Conservation (phyloP, 1,284 basidiomycete genomes). For the Ustilago sp. region DNA sequence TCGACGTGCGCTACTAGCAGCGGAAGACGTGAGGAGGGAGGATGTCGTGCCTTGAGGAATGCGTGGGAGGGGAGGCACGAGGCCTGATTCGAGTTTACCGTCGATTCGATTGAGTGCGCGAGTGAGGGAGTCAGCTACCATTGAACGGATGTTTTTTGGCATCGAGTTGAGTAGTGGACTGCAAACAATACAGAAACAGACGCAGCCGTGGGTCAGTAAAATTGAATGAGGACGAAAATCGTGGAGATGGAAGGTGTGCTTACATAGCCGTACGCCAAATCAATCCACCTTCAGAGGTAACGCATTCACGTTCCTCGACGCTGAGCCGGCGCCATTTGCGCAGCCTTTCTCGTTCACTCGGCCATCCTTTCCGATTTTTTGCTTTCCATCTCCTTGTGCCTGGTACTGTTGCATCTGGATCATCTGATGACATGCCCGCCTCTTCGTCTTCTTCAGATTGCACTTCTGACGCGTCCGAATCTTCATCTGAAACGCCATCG, state of each 20-base stretch:
- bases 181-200: background rate
- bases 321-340: conserved; percentile 49
- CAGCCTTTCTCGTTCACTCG: conserved; percentile 31
- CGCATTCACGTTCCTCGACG: conserved; percentile 46
- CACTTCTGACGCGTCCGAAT: conserved; percentile 21
- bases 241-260: background rate
- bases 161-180: conserved; percentile 43
- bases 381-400: background rate
- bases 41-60: conserved; percentile 18
- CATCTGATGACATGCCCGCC: conserved; percentile 17
- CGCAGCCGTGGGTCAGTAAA: background rate
- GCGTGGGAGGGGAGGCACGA: conserved; percentile 40
- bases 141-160: conserved; percentile 46
- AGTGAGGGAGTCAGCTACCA: conserved; percentile 34
- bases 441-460: conserved; percentile 22
- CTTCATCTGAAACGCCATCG: conserved; percentile 39
- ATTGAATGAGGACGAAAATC: background rate
- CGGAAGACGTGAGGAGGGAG: background rate
- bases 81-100: conserved; percentile 31
- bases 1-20: conserved; percentile 10
- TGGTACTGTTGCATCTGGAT: conserved; percentile 5
- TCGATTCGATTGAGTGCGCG: conserved; percentile 43
- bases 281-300: conserved; percentile 52
- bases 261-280: conserved; percentile 52
- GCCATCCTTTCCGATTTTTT: conserved; percentile 41